Conservation (phyloP, 495 filamentous ascomycete species). For the Neurospora cerealis region DNA sequence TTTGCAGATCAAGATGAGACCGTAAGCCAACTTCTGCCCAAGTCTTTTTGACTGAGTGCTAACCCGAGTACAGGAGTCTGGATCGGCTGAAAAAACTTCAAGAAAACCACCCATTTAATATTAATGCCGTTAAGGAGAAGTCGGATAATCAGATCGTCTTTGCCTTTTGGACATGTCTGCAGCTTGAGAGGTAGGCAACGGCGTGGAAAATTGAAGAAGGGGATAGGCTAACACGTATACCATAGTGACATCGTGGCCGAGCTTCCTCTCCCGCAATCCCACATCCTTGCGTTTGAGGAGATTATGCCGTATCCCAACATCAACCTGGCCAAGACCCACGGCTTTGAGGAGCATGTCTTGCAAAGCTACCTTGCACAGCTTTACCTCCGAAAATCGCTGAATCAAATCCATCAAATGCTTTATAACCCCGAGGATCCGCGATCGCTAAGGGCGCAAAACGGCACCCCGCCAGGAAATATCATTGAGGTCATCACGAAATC, state of each 20-base stretch:
- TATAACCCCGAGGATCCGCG: slow-evolving; percentile 50
- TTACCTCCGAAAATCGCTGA: slow-evolving; percentile 74
- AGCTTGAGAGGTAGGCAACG: slow-evolving; percentile 68
- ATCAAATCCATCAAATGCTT: slow-evolving; percentile 69
- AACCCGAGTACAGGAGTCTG: slow-evolving; percentile 24
- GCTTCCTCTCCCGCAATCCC: slow-evolving; percentile 69
- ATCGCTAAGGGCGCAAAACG: background rate
- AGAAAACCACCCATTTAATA: slow-evolving; percentile 6
- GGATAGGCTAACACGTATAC: background rate
- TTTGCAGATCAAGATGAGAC: slow-evolving; percentile 66
- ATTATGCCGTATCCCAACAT: slow-evolving; percentile 55
- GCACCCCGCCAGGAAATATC: slow-evolving; percentile 17
- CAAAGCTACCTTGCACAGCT: slow-evolving; percentile 80
- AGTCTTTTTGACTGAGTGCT: background rate
- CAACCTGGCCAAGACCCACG: slow-evolving; percentile 27
- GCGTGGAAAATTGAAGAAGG: background rate
- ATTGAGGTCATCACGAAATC: slow-evolving; percentile 41
- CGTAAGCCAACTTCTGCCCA: slow-evolving; percentile 39
- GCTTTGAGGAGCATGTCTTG: slow-evolving; percentile 48
- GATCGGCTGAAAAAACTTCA: slow-evolving; percentile 31
- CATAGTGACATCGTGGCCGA: slow-evolving; percentile 85
- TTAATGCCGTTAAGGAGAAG: slow-evolving; percentile 23
- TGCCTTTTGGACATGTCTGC: slow-evolving; percentile 89
- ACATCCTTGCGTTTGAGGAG: slow-evolving; percentile 61
- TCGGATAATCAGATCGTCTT: slow-evolving; percentile 54